Conservation (phyloP, 352 stramenopile genomes). For the Thraustochytrium sp. region DNA sequence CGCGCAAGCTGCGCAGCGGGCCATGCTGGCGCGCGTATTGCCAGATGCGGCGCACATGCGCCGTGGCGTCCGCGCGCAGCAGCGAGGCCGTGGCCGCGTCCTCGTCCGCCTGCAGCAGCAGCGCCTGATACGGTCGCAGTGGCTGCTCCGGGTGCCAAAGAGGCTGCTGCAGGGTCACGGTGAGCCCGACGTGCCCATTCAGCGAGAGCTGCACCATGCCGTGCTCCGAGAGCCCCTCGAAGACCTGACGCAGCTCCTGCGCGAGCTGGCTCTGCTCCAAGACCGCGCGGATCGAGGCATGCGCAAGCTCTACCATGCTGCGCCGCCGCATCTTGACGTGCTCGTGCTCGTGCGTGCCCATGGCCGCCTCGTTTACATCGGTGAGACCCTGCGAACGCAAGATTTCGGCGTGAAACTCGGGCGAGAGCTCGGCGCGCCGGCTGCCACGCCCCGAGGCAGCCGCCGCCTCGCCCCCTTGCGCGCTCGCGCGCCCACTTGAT, state of each 20-base stretch:
- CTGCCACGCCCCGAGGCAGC: too few species aligned
- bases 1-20: not conserved
- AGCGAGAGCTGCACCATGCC: constrained; percentile 6
- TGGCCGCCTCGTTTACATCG: not conserved
- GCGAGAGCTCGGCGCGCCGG: not conserved
- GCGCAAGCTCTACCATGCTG: not conserved
- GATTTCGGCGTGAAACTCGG: not conserved
- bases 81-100: not conserved
- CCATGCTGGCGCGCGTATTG: not conserved
- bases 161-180: not conserved
- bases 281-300: not conserved
- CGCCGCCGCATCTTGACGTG: not conserved
- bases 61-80: not conserved
- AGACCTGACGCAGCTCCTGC: constrained; percentile 7
- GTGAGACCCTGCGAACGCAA: not conserved
- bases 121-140: constrained; percentile 9
- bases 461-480: too few species aligned
- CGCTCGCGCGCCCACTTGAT: not conserved
- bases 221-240: not conserved
- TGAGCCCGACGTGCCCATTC: not conserved
- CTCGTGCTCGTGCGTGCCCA: not conserved
- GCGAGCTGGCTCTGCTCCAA: not conserved
- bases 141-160: not conserved
- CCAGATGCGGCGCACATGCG: not conserved
- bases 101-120: not conserved